These are phyloP conservation scores for Quercus cerris DNA, from an alignment of 306 rosid genomes.

Conservation along the genomic window DNA sequence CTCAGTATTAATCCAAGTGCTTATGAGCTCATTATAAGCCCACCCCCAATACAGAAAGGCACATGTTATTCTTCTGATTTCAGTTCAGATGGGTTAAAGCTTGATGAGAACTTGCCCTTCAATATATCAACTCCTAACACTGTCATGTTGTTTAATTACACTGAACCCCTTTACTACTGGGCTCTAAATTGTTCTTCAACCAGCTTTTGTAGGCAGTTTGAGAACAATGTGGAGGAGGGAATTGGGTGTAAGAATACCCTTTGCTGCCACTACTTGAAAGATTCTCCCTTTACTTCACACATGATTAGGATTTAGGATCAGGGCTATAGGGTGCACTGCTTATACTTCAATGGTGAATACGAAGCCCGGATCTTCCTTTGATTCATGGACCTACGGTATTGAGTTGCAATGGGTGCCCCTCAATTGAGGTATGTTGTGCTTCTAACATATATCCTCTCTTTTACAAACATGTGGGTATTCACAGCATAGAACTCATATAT, in stretches of 20 bases:
- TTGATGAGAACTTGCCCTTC: conserved; percentile 64
- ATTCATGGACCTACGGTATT: conserved; percentile 77
- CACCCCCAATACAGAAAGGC: conserved; percentile 38
- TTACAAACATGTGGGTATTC: too few relatives aligned
- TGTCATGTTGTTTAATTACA: conserved; percentile 69
- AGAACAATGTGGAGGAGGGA: conserved; percentile 46
- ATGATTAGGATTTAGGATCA: conserved; percentile 56
- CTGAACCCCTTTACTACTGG: conserved; percentile 41
- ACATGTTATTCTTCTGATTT: conserved; percentile 70
- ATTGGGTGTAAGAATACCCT: conserved; percentile 55
- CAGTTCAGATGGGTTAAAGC: conserved; percentile 41
- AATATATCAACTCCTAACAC: conserved; percentile 67
- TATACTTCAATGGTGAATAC: conserved; percentile 64
- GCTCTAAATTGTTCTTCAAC: conserved; percentile 65
- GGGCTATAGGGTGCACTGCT: conserved; percentile 77
- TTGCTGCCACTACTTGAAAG: conserved; percentile 75
- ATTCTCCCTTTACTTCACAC: conserved; percentile 75
- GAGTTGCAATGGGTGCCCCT: conserved; percentile 78
- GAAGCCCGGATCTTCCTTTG: conserved; percentile 37
- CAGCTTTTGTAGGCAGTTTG: conserved; percentile 69
- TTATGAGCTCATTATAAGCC: conserved; percentile 50
- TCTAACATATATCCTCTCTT: too few relatives aligned
- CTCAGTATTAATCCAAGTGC: conserved; percentile 47
- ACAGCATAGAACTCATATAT: too few relatives aligned
- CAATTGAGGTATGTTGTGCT: conserved; percentile 5